phyloP scores from a whole-genome alignment of 495 filamentous ascomycete genomes.

The Podospora australis region DNA sequence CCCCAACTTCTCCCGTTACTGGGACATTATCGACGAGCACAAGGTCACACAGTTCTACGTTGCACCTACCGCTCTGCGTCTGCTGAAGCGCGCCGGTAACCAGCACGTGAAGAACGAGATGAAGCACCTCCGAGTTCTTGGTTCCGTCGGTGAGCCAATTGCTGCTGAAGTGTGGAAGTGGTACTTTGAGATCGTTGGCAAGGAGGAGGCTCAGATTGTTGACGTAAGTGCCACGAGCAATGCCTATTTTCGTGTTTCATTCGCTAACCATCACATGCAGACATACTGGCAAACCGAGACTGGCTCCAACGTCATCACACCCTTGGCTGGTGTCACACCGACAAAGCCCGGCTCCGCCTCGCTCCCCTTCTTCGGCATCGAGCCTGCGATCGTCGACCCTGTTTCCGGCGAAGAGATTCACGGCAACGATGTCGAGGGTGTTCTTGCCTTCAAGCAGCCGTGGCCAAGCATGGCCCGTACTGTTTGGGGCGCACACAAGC shows the following conservation, averaged over 20 bases:
- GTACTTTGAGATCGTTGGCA: constrained; percentile 96
- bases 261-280: constrained; percentile 39
- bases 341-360: constrained; percentile 75
- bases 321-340: constrained; percentile 67
- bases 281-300: constrained; percentile 99
- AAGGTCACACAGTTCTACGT: constrained; percentile 98
- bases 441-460: constrained; percentile 94
- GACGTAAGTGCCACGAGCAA: constrained; percentile 63
- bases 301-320: constrained; percentile 84
- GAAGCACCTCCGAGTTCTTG: constrained; percentile 81
- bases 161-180: constrained; percentile 99
- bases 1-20: constrained; percentile 96
- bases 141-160: constrained; percentile 97
- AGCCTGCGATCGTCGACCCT: constrained; percentile 96
- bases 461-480: constrained; percentile 99
- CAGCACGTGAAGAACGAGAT: constrained; percentile 84
- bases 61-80: constrained; percentile 84
- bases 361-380: constrained; percentile 93
- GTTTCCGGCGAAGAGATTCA: constrained; percentile 89
- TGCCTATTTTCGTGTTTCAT: neutral
- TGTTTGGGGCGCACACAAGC: constrained; percentile 95
- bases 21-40: constrained; percentile 96
- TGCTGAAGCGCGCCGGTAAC: constrained; percentile 92
- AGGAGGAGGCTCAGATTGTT: constrained; percentile 85
- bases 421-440: constrained; percentile 97